Evolutionary conservation across 225 moss, liverwort and hornwort species (phyloP), one percentile per base, ranked within the genome.

Genomic region (Pseudoscleropodium purum): DNA sequence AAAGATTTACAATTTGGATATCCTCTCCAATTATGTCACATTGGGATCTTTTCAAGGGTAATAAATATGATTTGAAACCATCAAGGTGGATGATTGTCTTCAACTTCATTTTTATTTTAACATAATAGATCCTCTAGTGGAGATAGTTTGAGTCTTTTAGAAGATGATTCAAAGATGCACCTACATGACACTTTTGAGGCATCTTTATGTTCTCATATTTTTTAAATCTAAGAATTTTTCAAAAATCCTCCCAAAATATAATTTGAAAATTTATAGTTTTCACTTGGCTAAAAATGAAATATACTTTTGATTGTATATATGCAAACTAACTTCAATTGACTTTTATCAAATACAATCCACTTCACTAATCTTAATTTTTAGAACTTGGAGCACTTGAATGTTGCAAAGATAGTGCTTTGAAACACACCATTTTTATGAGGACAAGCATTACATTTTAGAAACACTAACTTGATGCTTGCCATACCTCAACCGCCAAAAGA

Each of bases 121-220:
- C 1, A 49, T 30, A 20, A 33, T 0, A 49, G 0, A 9, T 52
- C 23, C 2, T 77, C 5, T 2, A 7, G 0, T 34, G 9, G 12
- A 51, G 12, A 6, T 33, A 30, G 7, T 33, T 49, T 49, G 12
- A 49, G 2, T 49, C 1, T 75, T 75, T 33, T 33, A 5, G 13
- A 49, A 49, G 31, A 75, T 7, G 7, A 75, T 75, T 2, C 33
- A 75, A 49, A 2, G 13, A 49, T 49, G 10, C 18, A 49, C 12
- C 12, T 49, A 31, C 1, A 33, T 31, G 33, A 49, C 4, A 33
- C 4, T 49, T 20, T 36, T 9, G 5, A 51, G 3, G 34, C 51
- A 34, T 76, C 2, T 49, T 49, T 1, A 21, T 75, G 5, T 20
- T 2, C 12, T 19, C 12, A 47, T 19, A 30, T 75, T 30, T 24